Evolutionary conservation across 2,329 filamentous ascomycete species (phyloP).

Genomic region (Neonectria sp.): DNA sequence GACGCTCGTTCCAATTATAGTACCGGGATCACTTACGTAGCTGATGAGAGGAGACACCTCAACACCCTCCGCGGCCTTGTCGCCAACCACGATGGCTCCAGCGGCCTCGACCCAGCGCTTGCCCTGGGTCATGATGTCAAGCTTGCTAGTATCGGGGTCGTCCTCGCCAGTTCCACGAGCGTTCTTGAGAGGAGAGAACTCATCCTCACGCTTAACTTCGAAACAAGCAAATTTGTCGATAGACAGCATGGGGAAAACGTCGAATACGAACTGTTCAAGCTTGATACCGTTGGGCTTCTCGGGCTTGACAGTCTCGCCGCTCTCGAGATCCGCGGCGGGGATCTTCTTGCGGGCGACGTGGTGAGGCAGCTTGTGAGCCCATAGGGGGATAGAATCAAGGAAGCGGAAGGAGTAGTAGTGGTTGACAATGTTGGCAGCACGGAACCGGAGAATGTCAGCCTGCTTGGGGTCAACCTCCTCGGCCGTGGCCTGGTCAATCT

Average conservation of each 20-base stretch:
- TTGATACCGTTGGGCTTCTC: slow-evolving; percentile 98
- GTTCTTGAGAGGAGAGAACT: slow-evolving; percentile 99
- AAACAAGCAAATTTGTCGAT: slow-evolving; percentile 94
- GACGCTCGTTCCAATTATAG: neutral
- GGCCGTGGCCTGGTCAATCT: slow-evolving; percentile 91
- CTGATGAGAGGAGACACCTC: slow-evolving; percentile 95
- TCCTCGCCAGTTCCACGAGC: slow-evolving; percentile 87
- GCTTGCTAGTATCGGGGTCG: slow-evolving; percentile 92
- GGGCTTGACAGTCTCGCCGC: slow-evolving; percentile 87
- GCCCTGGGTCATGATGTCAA: slow-evolving; percentile 91
- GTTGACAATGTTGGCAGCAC: slow-evolving; percentile 99
- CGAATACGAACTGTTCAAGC: slow-evolving; percentile 98
- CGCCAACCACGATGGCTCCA: slow-evolving; percentile 80
- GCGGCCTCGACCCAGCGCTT: slow-evolving; percentile 87
- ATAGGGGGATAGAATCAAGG: slow-evolving; percentile 90
- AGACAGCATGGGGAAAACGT: slow-evolving; percentile 92
- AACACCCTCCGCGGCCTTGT: slow-evolving; percentile 77
- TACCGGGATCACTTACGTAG: slow-evolving; percentile 79
- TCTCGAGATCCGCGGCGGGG: slow-evolving; percentile 82
- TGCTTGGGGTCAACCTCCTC: slow-evolving; percentile 90
- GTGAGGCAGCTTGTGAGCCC: slow-evolving; percentile 89
- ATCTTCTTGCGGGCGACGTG: slow-evolving; percentile 99
- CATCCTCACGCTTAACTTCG: slow-evolving; percentile 96
- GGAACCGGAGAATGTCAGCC: slow-evolving; percentile 89
- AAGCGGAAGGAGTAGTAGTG: slow-evolving; percentile 99